Conservation (phyloP, 192 early-diverging fungal genomes). For the Coemansia sp. region DNA sequence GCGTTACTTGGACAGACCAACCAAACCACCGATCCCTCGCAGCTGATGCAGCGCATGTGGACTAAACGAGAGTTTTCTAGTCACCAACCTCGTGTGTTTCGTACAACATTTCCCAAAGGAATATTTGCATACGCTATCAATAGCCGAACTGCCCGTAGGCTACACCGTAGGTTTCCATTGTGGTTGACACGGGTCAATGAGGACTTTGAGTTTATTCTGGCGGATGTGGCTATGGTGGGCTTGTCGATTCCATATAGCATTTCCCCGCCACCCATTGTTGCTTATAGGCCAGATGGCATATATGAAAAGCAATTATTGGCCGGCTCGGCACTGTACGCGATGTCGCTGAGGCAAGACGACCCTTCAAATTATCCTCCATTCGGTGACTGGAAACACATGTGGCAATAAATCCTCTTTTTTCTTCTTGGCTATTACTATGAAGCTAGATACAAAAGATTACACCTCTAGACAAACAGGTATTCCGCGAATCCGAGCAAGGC, state of each 20-base stretch:
- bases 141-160: conserved; percentile 11
- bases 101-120: conserved; percentile 19
- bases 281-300: background rate
- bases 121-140: conserved; percentile 24
- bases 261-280: conserved; percentile 26
- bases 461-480: background rate
- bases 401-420: conserved; percentile 7
- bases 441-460: background rate
- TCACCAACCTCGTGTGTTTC: conserved; percentile 6
- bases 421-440: background rate
- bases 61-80: conserved; percentile 9
- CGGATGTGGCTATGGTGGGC: conserved; percentile 21
- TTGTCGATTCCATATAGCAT: conserved; percentile 17
- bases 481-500: too few species aligned
- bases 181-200: conserved; percentile 13
- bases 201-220: conserved; percentile 30
- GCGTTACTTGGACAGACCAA: conserved; percentile 6
- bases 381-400: conserved; percentile 14
- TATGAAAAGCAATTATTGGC: conserved; percentile 10
- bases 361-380: conserved; percentile 20
- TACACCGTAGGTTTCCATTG: conserved; percentile 8
- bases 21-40: background rate
- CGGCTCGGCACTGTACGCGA: conserved; percentile 13
- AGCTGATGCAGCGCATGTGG: conserved; percentile 14
- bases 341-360: conserved; percentile 19